phyloP scores from a whole-genome alignment of 2,329 filamentous ascomycete genomes.

The Fusarium humuli region DNA sequence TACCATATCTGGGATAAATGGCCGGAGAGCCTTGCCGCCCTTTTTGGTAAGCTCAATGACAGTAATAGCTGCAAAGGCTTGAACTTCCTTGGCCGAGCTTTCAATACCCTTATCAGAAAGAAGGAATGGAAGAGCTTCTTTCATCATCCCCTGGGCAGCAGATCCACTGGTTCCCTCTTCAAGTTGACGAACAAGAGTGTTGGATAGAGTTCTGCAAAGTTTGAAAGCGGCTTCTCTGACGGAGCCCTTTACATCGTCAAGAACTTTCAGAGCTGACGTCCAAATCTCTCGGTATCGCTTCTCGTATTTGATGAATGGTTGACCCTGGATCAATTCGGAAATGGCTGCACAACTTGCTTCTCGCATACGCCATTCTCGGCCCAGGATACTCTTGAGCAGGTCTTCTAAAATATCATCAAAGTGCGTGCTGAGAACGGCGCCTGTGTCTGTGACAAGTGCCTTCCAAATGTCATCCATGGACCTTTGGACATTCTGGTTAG shows the following conservation, averaged over 20 bases:
- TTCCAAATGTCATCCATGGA: slow-evolving; percentile 99
- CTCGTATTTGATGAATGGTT: slow-evolving; percentile 81
- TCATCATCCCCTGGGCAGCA: slow-evolving; percentile 81
- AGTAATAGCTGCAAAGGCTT: slow-evolving; percentile 83
- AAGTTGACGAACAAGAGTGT: slow-evolving; percentile 84
- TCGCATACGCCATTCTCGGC: slow-evolving; percentile 91
- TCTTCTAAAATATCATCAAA: slow-evolving; percentile 93
- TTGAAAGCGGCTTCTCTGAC: slow-evolving; percentile 84
- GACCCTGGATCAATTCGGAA: slow-evolving; percentile 85
- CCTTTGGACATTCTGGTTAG: slow-evolving; percentile 89
- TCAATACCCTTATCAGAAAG: slow-evolving; percentile 90
- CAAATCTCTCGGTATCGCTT: slow-evolving; percentile 88
- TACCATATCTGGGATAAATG: slow-evolving; percentile 84
- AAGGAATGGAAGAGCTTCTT: slow-evolving; percentile 89
- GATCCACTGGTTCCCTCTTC: slow-evolving; percentile 80
- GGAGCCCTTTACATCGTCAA: slow-evolving; percentile 95
- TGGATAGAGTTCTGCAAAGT: slow-evolving; percentile 86
- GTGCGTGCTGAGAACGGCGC: slow-evolving; percentile 78
- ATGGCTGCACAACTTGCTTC: slow-evolving; percentile 94
- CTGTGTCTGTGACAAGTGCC: slow-evolving; percentile 89
- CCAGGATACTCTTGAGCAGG: slow-evolving; percentile 84
- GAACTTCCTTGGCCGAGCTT: slow-evolving; percentile 88
- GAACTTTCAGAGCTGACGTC: slow-evolving; percentile 85
- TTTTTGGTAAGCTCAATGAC: slow-evolving; percentile 92
- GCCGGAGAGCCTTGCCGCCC: slow-evolving; percentile 79